Conservation (phyloP, 768 basidiomycete species). For the Flagelloscypha sp. region DNA sequence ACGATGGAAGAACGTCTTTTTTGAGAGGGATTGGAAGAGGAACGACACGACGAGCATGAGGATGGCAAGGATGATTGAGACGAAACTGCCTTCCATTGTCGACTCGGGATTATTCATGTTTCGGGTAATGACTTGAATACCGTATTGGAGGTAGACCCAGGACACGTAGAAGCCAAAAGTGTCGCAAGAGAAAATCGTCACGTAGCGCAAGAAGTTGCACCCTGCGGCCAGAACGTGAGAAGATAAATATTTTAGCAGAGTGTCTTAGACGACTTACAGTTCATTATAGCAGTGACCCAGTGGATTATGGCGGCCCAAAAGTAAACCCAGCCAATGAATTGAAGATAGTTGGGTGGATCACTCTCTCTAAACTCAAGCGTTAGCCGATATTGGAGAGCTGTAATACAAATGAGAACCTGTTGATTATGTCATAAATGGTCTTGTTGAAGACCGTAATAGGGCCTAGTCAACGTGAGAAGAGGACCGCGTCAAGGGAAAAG, state of each 20-base stretch:
- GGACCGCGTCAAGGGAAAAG: too few species aligned
- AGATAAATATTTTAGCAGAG: not conserved
- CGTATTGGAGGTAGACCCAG: slow-evolving; percentile 86
- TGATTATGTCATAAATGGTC: slow-evolving; percentile 74
- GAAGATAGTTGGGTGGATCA: slow-evolving; percentile 67
- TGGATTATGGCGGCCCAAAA: slow-evolving; percentile 85
- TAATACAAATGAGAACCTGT: too few species aligned
- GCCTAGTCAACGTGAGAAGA: slow-evolving; percentile 38
- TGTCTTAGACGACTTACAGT: slow-evolving; percentile 40
- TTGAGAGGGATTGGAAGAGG: slow-evolving; percentile 60
- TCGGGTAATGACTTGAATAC: slow-evolving; percentile 73
- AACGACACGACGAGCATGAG: slow-evolving; percentile 71
- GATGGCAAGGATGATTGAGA: slow-evolving; percentile 65
- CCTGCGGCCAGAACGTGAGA: slow-evolving; percentile 30
- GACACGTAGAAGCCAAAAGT: slow-evolving; percentile 92
- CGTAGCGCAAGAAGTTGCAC: slow-evolving; percentile 79
- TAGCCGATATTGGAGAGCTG: too few species aligned
- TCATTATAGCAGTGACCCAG: slow-evolving; percentile 72
- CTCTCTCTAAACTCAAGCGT: too few species aligned
- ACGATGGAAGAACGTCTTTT: slow-evolving; percentile 60
- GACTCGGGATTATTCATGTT: slow-evolving; percentile 40
- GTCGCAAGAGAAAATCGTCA: slow-evolving; percentile 85
- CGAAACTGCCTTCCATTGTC: slow-evolving; percentile 42
- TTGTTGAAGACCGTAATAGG: slow-evolving; percentile 93
- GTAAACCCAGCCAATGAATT: slow-evolving; percentile 90